These are phyloP conservation scores for Calocybe indica DNA, from an alignment of 768 basidiomycete genomes.

Conservation along the genomic window DNA sequence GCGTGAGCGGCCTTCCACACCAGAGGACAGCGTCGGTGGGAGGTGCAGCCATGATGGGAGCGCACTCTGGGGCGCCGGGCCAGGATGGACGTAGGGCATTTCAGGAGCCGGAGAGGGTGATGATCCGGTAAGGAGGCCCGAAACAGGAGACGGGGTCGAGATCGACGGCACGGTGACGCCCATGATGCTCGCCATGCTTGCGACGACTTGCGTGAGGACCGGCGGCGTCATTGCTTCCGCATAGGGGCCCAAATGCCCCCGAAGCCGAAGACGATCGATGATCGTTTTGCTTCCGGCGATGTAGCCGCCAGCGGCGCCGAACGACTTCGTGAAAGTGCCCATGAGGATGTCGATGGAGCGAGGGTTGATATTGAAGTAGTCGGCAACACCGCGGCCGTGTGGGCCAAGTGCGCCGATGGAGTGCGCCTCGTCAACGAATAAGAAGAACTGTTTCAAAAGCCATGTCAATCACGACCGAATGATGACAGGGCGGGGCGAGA, in stretches of 20 bases:
- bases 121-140: slow-evolving; percentile 18
- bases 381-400: slow-evolving; percentile 88
- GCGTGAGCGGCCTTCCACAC: slow-evolving; percentile 77
- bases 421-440: slow-evolving; percentile 96
- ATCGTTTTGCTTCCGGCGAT: slow-evolving; percentile 79
- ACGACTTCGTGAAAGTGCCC: slow-evolving; percentile 98
- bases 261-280: slow-evolving; percentile 76
- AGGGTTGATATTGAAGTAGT: slow-evolving; percentile 88
- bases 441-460: slow-evolving; percentile 64
- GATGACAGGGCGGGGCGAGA: neutral
- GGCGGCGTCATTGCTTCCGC: slow-evolving; percentile 89
- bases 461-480: neutral
- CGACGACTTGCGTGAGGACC: slow-evolving; percentile 84
- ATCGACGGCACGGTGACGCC: slow-evolving; percentile 51
- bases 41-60: slow-evolving; percentile 80
- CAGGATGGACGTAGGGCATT: slow-evolving; percentile 46
- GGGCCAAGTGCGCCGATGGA: slow-evolving; percentile 95
- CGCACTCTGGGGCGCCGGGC: slow-evolving; percentile 57
- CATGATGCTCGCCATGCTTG: slow-evolving; percentile 97
- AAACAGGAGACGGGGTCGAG: slow-evolving; percentile 20
- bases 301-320: slow-evolving; percentile 93
- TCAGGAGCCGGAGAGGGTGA: slow-evolving; percentile 27
- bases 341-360: slow-evolving; percentile 85
- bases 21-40: slow-evolving; percentile 67
- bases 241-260: slow-evolving; percentile 78